These are phyloP conservation scores for Beta vulgaris DNA, from an alignment of 148 eudicot species.

Conservation along the genomic window DNA sequence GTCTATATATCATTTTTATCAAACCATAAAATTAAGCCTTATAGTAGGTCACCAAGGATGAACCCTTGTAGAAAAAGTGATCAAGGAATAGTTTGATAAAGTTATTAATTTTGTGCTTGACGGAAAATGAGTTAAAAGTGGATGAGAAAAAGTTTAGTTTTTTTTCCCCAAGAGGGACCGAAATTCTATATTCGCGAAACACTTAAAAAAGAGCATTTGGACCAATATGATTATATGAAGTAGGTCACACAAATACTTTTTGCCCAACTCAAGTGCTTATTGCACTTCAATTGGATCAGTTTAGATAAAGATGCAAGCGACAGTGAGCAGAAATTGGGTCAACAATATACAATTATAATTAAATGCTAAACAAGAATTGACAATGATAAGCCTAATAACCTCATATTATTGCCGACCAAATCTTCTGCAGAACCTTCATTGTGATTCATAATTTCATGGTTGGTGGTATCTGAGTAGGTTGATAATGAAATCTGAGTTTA, in stretches of 20 bases:
- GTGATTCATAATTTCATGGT: neutral
- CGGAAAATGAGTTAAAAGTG: neutral
- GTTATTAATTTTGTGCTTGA: too few species aligned
- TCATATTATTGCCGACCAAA: neutral
- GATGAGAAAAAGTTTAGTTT: too few species aligned
- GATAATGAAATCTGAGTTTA: conserved; percentile 1
- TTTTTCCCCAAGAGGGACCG: neutral
- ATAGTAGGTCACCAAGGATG: too few species aligned
- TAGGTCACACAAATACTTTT: neutral
- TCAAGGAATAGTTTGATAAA: too few species aligned
- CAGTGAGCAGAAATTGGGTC: neutral
- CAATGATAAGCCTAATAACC: neutral
- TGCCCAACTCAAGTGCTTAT: neutral
- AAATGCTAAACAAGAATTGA: neutral
- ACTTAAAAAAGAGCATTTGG: neutral
- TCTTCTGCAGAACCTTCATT: neutral
- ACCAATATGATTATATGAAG: too few species aligned
- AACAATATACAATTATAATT: neutral
- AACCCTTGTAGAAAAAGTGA: too few species aligned
- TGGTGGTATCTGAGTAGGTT: neutral
- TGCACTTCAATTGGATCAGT: neutral
- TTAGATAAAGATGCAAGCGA: neutral
- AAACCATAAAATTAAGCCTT: too few species aligned
- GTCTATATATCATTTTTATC: too few species aligned
- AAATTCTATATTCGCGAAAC: neutral